A percentile compares a stretch with the other conserved stretches of the same genome.
Evolutionary conservation across 768 basidiomycete genomes (phyloP).

Genomic region (Lentinula lateritia): DNA sequence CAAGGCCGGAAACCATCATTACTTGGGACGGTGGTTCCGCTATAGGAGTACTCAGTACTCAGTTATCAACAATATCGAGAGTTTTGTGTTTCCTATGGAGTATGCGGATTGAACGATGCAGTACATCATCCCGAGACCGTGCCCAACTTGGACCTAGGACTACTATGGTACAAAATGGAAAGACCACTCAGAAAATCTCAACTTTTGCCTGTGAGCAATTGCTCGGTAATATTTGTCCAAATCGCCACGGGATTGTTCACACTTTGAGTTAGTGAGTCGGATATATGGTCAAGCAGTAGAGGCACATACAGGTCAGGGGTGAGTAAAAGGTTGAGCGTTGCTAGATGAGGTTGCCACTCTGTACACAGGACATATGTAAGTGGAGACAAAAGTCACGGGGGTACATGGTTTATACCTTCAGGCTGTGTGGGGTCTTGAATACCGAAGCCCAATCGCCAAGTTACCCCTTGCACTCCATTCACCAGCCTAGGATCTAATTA

Average conservation of each 20-base stretch:
- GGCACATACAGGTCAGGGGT: slow-evolving; percentile 24
- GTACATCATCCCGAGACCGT: too few relatives aligned
- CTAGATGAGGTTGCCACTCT: slow-evolving; percentile 31
- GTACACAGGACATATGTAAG: neutral
- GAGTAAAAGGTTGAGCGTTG: slow-evolving; percentile 24
- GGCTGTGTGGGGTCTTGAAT: slow-evolving; percentile 44
- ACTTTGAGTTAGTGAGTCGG: neutral
- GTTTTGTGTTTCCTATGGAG: neutral
- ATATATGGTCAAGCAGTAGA: neutral
- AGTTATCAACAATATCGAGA: neutral
- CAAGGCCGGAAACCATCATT: too few relatives aligned
- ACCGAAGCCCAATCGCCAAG: slow-evolving; percentile 61
- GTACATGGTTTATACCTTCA: slow-evolving; percentile 34
- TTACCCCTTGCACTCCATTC: slow-evolving; percentile 56
- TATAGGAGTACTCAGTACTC: too few relatives aligned
- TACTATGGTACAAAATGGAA: too few relatives aligned
- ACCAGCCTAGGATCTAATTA: slow-evolving; percentile 29
- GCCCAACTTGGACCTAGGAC: too few relatives aligned
- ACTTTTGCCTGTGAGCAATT: neutral
- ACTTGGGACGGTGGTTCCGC: too few relatives aligned
- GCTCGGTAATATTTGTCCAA: slow-evolving; percentile 1
- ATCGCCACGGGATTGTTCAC: slow-evolving; percentile 7
- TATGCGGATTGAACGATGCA: too few relatives aligned
- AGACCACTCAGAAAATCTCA: neutral
- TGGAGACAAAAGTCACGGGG: neutral